phyloP scores from a whole-genome alignment of 768 basidiomycete species.

The Suillus discolor region DNA sequence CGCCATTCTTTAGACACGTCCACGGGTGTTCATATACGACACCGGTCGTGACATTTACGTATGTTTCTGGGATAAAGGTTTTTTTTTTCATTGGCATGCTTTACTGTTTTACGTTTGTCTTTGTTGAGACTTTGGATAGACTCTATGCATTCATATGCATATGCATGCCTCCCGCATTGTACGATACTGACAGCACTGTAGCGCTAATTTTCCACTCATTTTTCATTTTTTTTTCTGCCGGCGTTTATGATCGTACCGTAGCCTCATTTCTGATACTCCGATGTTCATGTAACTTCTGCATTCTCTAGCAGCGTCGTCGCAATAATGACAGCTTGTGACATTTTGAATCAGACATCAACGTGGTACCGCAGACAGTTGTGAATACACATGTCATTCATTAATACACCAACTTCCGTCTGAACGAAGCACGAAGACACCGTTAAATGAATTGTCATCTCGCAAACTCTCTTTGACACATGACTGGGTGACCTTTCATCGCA shows the following conservation, averaged over 20 bases:
- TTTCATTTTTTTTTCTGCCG: neutral
- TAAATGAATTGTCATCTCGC: neutral
- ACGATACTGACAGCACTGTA: constrained; percentile 21
- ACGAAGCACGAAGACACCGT: neutral
- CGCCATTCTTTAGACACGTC: constrained; percentile 51
- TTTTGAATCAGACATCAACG: neutral
- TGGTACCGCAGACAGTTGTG: neutral
- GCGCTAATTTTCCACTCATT: constrained; percentile 26
- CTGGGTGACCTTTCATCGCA: neutral
- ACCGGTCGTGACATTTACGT: neutral
- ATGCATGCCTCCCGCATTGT: neutral
- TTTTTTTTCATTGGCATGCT: neutral
- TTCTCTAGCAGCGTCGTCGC: neutral
- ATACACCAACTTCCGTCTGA: neutral
- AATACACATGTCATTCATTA: constrained; percentile 3
- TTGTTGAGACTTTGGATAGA: neutral
- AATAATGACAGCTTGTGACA: neutral
- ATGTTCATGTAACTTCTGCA: neutral
- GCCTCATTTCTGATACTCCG: neutral
- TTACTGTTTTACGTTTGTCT: neutral
- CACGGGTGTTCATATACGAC: neutral
- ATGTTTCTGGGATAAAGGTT: neutral
- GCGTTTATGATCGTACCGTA: neutral
- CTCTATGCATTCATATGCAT: constrained; percentile 11
- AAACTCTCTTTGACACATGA: constrained; percentile 4